These are phyloP conservation scores for Cladophialophora carrionii DNA, from an alignment of 2,329 filamentous ascomycete species.

Conservation along the genomic window DNA sequence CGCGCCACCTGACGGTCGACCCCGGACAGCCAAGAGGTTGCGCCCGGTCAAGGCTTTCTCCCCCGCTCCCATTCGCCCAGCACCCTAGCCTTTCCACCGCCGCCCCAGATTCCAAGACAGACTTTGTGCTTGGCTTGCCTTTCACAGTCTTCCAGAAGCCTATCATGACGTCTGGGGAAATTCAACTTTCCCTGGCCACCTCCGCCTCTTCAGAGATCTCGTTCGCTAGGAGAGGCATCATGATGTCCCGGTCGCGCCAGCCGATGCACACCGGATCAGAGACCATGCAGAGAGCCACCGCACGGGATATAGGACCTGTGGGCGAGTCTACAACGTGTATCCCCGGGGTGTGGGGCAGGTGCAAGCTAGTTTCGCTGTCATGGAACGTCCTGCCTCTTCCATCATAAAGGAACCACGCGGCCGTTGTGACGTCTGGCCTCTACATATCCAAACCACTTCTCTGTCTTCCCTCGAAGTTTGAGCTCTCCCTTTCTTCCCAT, in stretches of 20 bases:
- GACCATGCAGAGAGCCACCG: background rate
- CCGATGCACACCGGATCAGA: slow-evolving; percentile 16
- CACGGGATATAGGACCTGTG: background rate
- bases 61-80: background rate
- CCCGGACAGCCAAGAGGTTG: slow-evolving; percentile 19
- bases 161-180: slow-evolving; percentile 10
- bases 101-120: slow-evolving; percentile 17
- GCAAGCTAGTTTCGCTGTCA: background rate
- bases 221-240: background rate
- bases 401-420: background rate
- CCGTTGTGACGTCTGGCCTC: background rate
- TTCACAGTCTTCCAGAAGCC: slow-evolving; percentile 3
- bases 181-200: slow-evolving; percentile 4
- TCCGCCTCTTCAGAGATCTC: background rate
- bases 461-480: background rate
- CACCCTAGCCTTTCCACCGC: slow-evolving; percentile 6
- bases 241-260: slow-evolving; percentile 11
- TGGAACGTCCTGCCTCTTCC: background rate
- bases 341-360: background rate
- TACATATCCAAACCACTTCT: background rate
- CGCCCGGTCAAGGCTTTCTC: slow-evolving; percentile 2
- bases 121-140: slow-evolving; percentile 14
- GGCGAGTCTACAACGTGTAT: background rate
- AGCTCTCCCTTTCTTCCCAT: background rate
- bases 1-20: background rate